Evolutionary conservation across 768 basidiomycete genomes (phyloP), one percentile per base, ranked within the genome.

Genomic region (Cystofilobasidium capitatum): DNA sequence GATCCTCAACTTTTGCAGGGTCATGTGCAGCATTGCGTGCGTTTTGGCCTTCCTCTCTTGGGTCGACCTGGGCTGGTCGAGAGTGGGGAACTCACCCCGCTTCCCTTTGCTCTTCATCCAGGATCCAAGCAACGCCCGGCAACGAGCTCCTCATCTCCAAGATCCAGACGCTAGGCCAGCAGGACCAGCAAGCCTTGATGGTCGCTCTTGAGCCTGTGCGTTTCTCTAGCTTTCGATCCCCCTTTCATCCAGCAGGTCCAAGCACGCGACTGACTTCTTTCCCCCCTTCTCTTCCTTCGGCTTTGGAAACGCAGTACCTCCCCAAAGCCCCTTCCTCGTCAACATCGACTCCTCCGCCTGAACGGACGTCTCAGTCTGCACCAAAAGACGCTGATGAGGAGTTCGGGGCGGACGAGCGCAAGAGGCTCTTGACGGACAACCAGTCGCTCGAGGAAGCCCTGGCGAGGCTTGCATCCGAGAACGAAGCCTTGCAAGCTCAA

Each of bases 131-230:
- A 1, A 68, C 66, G 22, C 66, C 66, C 3, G 66, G 66, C 13
- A 93, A 93, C 73, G 85, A 90, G 79, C 84, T 86, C 70, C 87
- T 93, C 71, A 91, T 97, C 69, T 86, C 85, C 75, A 88, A 85
- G 78, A 97, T 97, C 40, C 91, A 93, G 73, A 82, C 83, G 2
- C 77, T 96, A 70, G 86, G 83, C 69, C 88, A 94, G 76, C 81
- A 79, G 22, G 86, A 91, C 74, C 92, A 96, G 78, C 88, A 91
- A 75, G 81, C 85, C 73, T 79, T 96, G 62, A 97, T 96, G 93
- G 87, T 83, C 77, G 88, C 89, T 45, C 94, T 96, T 68, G 92
- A 96, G 77, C 88, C 89, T 81, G 91, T 89, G 67, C 62, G 66
- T 62, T 24, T 33, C 16, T 35, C 35, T 36, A 10, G 9, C 33